Base-by-base conservation (phyloP, 352 stramenopile genomes). In the Saprolegnia diclina region DNA sequence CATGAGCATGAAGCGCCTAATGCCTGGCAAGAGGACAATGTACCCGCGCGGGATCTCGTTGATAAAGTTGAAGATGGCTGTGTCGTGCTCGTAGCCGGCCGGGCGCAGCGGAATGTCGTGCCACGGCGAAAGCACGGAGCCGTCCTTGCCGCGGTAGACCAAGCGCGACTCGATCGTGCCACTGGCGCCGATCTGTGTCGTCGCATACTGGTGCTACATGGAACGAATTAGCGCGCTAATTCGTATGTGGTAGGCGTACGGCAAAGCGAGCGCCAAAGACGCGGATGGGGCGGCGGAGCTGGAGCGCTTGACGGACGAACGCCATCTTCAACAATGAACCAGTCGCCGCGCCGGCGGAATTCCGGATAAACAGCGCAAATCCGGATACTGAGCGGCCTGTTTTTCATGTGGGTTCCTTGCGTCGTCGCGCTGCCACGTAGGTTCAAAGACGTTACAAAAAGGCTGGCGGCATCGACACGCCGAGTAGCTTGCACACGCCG, bases 41-140 rank as follows among this genome's bases (percentile, higher is more conserved):
- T 62, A 82, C 45, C 87, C 87, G 54, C 84, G 89, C 11, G 94
- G 91, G 74, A 98, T 98, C 77, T 98, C 94, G 73, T 88, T 97
- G 22, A 98, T 79, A 73, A 97, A 97, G 76, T 98, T 91, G 73
- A 94, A 95, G 42, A 95, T 81, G 66, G 81, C 76, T 66, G 74
- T 46, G 38, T 82, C 74, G 14, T 52, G 21, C 26, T 67, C 40
- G 46, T 29, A 54, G 10, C 62, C 62, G n/a, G 19, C 2, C 16
- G 62, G 62, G 18, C 40, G 62, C 62, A 67, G 29, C 55, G 62
- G 62, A 57, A 67, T 67, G 37, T 67, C 62, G 22, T 67, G 62
- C 62, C 62, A 67, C 22, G 62, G 62, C 26, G 62, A 67, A 18
- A 67, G 11, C 21, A 26, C 38, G 29, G 6, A 37, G 5, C 19